These are phyloP conservation scores for Picea glauca DNA, from an alignment of 75 land plant species.

Conservation along the genomic window DNA sequence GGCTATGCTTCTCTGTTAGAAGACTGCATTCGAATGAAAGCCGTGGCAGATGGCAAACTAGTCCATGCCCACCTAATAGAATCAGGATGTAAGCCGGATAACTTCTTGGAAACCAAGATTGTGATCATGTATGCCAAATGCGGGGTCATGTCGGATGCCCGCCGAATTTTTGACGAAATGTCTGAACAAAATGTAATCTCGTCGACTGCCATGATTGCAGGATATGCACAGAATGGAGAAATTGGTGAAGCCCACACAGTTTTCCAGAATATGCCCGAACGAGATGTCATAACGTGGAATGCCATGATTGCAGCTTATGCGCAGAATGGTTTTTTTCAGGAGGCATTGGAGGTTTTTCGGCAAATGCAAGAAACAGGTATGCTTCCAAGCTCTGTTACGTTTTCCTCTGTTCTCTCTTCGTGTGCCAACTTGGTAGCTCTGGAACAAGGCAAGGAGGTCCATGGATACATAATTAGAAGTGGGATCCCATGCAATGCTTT, in stretches of 20 bases:
- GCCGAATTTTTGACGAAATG: too few species aligned
- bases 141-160: too few species aligned
- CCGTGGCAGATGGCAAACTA: too few species aligned
- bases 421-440: slow-evolving; percentile 27
- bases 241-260: slow-evolving; percentile 25
- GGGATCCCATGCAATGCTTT: slow-evolving; percentile 17
- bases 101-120: too few species aligned
- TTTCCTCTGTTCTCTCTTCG: slow-evolving; percentile 41
- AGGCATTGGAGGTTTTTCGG: slow-evolving; percentile 32
- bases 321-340: slow-evolving; percentile 20
- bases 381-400: slow-evolving; percentile 33
- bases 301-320: slow-evolving; percentile 54
- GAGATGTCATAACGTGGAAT: slow-evolving; percentile 68
- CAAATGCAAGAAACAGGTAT: slow-evolving; percentile 15
- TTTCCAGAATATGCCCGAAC: slow-evolving; percentile 26
- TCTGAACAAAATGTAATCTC: background rate
- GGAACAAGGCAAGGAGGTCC: slow-evolving; percentile 32
- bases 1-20: too few species aligned
- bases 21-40: too few species aligned
- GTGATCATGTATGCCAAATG: too few species aligned
- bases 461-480: slow-evolving; percentile 24
- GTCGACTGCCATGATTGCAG: slow-evolving; percentile 5
- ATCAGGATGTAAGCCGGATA: too few species aligned
- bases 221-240: slow-evolving; percentile 13
- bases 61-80: too few species aligned